Evolutionary conservation across 352 stramenopile species (phyloP), one percentile per base, ranked within the genome.

Genomic region (Elongisporangium undulatum): DNA sequence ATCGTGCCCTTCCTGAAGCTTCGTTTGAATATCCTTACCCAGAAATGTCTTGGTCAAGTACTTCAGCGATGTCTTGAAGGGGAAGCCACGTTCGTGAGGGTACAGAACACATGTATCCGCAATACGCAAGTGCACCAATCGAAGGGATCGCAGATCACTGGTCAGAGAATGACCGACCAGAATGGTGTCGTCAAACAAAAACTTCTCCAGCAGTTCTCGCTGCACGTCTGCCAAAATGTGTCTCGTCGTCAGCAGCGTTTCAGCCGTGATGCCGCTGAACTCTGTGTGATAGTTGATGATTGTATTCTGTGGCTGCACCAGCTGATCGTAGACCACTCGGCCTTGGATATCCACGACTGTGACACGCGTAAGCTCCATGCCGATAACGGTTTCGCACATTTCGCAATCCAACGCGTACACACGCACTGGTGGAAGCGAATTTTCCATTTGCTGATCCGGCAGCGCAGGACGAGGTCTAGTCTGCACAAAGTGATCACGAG

Each of bases 221-320:
- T 95, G 86, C 21, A 94, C 86, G 52, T 96, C 84, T 10, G 74
- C 75, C 19, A 96, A 45, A 10, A 81, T 89, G 45, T 64, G 65
- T 6, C 70, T 87, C 16, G 82, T 88, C 13, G 75, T 61, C 13
- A 66, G 56, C 34, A 95, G 62, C n/a, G 75, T 84, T 62, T 94
- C 79, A 26, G 74, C 71, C 4, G 85, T 94, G 55, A 96, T 96
- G n/a, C 89, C 89, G 57, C 85, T 95, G 67, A 89, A 96, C 72
- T 90, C 71, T 9, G 89, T 96, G 70, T 93, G 79, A 69, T 96
- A 96, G 65, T 95, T 92, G 62, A 96, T 82, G 62, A 96, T 94
- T 10, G 77, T 82, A 60, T 77, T 91, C 48, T 84, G 82, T 0
- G 89, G 89, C 67, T 94, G 92, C 17, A 94, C 84, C 15, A 95